phyloP scores from a whole-genome alignment of 2,329 filamentous ascomycete species.

The Rosellinia necatrix region DNA sequence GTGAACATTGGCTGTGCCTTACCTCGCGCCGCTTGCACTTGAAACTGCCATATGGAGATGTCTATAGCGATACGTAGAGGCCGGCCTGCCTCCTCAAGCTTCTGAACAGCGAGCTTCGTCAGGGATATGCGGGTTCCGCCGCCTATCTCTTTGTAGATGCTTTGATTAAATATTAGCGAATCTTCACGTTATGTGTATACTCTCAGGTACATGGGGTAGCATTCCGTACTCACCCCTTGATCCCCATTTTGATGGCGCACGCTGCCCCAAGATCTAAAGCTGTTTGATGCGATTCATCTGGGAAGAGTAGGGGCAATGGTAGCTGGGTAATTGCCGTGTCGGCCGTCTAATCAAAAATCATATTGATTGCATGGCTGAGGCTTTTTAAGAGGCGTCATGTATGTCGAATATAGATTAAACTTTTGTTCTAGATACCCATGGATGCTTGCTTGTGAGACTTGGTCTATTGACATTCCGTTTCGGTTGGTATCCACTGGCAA shows the following conservation, averaged over 20 bases:
- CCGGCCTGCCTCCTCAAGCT: slow-evolving; percentile 69
- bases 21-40: slow-evolving; percentile 79
- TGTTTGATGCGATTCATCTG: slow-evolving; percentile 21
- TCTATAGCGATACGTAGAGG: slow-evolving; percentile 90
- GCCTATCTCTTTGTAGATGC: slow-evolving; percentile 90
- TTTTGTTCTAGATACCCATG: neutral
- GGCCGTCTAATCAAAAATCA: neutral
- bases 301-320: neutral
- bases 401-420: neutral
- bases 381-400: neutral
- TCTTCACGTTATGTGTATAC: neutral
- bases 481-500: slow-evolving; percentile 38
- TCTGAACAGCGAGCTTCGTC: slow-evolving; percentile 78
- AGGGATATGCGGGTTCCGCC: slow-evolving; percentile 78
- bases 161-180: slow-evolving; percentile 44
- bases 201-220: neutral
- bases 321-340: neutral
- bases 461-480: slow-evolving; percentile 38
- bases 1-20: neutral
- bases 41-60: slow-evolving; percentile 96
- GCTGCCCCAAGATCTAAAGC: slow-evolving; percentile 1
- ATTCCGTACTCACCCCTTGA: slow-evolving; percentile 59
- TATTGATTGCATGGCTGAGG: neutral
- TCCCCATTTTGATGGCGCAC: slow-evolving; percentile 57
- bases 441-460: slow-evolving; percentile 3